phyloP scores from a whole-genome alignment of 805 yeast species.

The Hanseniaspora lachancei region DNA sequence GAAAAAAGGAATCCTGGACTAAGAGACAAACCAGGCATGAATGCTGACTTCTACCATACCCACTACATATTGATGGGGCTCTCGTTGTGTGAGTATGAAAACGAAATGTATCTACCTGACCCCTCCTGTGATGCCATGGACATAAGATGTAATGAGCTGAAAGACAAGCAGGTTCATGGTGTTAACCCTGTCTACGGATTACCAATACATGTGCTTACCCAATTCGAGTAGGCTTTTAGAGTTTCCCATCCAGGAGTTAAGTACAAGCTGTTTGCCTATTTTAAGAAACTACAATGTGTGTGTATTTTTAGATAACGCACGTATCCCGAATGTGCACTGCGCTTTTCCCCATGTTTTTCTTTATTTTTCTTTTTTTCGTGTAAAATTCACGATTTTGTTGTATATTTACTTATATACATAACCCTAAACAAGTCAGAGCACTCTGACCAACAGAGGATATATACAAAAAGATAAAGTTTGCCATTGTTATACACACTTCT shows the following conservation, averaged over 20 bases:
- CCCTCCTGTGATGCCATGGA: not conserved
- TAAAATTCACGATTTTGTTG: too few relatives aligned
- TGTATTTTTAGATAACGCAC: too few relatives aligned
- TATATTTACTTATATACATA: too few relatives aligned
- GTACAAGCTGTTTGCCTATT: too few relatives aligned
- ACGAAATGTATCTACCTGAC: not conserved
- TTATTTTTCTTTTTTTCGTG: too few relatives aligned
- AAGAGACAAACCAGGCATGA: slow-evolving; percentile 72
- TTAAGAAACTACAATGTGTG: too few relatives aligned
- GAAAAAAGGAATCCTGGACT: slow-evolving; percentile 48
- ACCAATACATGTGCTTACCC: slow-evolving; percentile 18
- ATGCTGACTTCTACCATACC: slow-evolving; percentile 80
- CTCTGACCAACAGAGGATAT: too few relatives aligned
- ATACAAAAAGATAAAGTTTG: too few relatives aligned
- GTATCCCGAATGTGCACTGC: too few relatives aligned
- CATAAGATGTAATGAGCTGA: not conserved
- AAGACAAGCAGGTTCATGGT: slow-evolving; percentile 14
- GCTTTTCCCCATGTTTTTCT: too few relatives aligned
- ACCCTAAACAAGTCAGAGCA: too few relatives aligned
- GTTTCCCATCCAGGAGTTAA: not conserved
- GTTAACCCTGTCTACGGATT: slow-evolving; percentile 50
- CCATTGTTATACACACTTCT: too few relatives aligned
- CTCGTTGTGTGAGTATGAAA: slow-evolving; percentile 24
- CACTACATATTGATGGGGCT: slow-evolving; percentile 74
- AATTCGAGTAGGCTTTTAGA: not conserved